Evolutionary conservation across 1,139 yeast species (phyloP).

Genomic region (Sugiyamaella xylanicola): DNA sequence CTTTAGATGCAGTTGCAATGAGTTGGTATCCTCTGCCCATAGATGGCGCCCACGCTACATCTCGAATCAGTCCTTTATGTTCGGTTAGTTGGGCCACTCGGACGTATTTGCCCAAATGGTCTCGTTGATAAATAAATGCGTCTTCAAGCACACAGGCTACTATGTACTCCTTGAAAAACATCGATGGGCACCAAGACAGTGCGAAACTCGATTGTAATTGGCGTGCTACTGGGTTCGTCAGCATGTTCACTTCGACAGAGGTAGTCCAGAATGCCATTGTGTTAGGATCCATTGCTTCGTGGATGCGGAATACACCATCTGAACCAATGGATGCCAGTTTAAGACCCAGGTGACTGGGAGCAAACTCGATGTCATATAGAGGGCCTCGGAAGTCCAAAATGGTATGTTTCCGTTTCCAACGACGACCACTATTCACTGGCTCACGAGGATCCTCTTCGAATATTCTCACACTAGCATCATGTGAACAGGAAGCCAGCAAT

Average conservation of each 20-base stretch:
- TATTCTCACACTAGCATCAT: constrained; percentile 82
- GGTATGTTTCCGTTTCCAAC: constrained; percentile 78
- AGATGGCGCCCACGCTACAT: constrained; percentile 96
- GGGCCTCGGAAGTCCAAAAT: constrained; percentile 88
- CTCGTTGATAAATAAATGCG: constrained; percentile 72
- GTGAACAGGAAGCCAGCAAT: constrained; percentile 82
- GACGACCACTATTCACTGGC: constrained; percentile 68
- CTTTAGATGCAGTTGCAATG: constrained; percentile 94
- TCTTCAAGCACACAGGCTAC: constrained; percentile 87
- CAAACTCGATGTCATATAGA: constrained; percentile 83
- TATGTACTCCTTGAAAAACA: constrained; percentile 76
- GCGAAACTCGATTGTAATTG: constrained; percentile 86
- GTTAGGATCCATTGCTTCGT: constrained; percentile 87
- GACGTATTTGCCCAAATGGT: constrained; percentile 42
- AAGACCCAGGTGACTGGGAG: constrained; percentile 83
- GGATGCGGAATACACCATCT: constrained; percentile 83
- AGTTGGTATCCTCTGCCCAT: constrained; percentile 89
- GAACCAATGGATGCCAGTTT: constrained; percentile 86
- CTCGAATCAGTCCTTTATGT: constrained; percentile 82
- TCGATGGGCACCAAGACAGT: constrained; percentile 91
- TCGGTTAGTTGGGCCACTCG: constrained; percentile 60
- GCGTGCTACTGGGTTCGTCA: constrained; percentile 70
- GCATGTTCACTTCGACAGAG: constrained; percentile 62
- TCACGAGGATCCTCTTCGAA: constrained; percentile 93
- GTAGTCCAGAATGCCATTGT: constrained; percentile 81